Evolutionary conservation across 768 basidiomycete genomes (phyloP).

Genomic region (Multifurca ochricompacta): DNA sequence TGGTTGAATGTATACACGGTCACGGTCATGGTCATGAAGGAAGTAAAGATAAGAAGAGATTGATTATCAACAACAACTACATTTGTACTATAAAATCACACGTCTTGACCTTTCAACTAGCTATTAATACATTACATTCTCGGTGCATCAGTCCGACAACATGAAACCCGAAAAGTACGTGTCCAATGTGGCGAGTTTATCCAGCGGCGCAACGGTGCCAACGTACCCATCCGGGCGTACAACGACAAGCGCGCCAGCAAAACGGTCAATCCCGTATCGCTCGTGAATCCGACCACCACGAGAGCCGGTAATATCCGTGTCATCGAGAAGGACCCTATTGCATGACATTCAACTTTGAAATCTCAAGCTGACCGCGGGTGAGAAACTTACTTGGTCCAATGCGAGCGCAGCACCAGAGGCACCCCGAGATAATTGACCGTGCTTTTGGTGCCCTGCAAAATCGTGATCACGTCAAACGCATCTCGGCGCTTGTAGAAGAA

Average conservation of each 20-base stretch:
- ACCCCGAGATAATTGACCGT: slow-evolving; percentile 28
- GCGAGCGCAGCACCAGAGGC: slow-evolving; percentile 29
- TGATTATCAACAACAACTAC: too few relatives aligned
- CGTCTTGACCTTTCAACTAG: too few relatives aligned
- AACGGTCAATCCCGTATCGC: slow-evolving; percentile 42
- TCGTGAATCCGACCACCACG: slow-evolving; percentile 49
- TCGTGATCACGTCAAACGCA: slow-evolving; percentile 28
- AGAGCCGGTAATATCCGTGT: slow-evolving; percentile 36
- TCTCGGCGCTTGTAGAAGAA: slow-evolving; percentile 24
- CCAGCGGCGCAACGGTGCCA: slow-evolving; percentile 46
- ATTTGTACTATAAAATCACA: too few relatives aligned
- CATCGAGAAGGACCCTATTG: slow-evolving; percentile 53
- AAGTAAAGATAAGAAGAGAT: too few relatives aligned
- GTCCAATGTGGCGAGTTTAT: slow-evolving; percentile 32
- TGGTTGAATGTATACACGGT: too few relatives aligned
- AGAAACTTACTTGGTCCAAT: slow-evolving; percentile 37
- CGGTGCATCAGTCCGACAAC: background rate
- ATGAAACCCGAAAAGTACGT: slow-evolving; percentile 45
- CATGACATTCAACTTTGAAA: background rate
- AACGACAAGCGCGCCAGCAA: slow-evolving; percentile 42
- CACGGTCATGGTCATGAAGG: too few relatives aligned
- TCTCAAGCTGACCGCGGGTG: too few relatives aligned
- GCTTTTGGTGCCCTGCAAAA: slow-evolving; percentile 29
- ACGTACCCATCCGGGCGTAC: slow-evolving; percentile 64
- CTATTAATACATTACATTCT: too few relatives aligned